Evolutionary conservation across 1,284 basidiomycete genomes (phyloP).

Genomic region (Clitocybe nebularis): DNA sequence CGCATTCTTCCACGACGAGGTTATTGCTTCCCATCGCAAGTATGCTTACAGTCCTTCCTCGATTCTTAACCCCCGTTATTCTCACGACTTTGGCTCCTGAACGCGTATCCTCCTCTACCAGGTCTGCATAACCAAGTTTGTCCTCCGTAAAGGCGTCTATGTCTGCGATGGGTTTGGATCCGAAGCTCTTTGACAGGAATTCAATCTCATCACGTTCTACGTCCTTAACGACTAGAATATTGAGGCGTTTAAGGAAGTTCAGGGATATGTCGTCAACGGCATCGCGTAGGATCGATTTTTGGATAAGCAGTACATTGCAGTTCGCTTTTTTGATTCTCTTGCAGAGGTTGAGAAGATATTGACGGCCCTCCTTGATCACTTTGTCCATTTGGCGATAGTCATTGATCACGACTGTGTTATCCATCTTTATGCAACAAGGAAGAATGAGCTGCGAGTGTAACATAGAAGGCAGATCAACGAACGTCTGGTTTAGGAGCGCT

Average conservation of each 20-base stretch:
- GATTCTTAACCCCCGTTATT: conserved; percentile 94
- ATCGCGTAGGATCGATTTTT: conserved; percentile 98
- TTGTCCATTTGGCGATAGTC: conserved; percentile 99
- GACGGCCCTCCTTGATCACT: conserved; percentile 98
- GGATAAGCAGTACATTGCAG: conserved; percentile 97
- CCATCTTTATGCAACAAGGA: conserved; percentile 69
- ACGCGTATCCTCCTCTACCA: conserved; percentile 89
- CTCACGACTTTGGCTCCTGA: conserved; percentile 91
- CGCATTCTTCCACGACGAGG: conserved; percentile 95
- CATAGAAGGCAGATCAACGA: conserved; percentile 26
- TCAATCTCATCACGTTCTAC: conserved; percentile 99
- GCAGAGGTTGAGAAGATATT: conserved; percentile 97
- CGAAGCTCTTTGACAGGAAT: conserved; percentile 93
- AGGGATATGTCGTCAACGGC: conserved; percentile 99
- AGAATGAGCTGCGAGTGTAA: conserved; percentile 7
- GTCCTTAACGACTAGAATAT: conserved; percentile 97
- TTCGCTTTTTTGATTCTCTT: conserved; percentile 99
- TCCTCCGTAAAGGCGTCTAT: conserved; percentile 99
- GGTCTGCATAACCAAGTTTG: conserved; percentile 94
- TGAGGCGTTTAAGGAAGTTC: conserved; percentile 96
- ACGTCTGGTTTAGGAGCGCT: conserved; percentile 98
- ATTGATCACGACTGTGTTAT: conserved; percentile 99
- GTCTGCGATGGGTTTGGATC: conserved; percentile 95
- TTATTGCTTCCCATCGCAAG: conserved; percentile 94
- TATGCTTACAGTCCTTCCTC: conserved; percentile 92